phyloP scores from a whole-genome alignment of 805 yeast genomes.

The Tetrapisispora pingtungensis region DNA sequence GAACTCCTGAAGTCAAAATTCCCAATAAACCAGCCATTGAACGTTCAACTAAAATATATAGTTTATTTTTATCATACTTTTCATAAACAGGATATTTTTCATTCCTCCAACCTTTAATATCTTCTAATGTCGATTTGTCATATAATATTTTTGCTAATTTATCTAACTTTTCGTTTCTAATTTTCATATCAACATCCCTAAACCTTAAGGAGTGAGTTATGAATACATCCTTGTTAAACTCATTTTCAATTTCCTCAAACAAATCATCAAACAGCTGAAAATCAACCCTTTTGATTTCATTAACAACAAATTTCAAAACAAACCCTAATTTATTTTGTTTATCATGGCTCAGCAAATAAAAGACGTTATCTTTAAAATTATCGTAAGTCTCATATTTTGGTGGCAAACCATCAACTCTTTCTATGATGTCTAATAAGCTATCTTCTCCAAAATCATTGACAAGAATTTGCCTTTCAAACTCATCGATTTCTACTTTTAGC shows the following conservation, averaged over 20 bases:
- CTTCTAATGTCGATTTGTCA: slow-evolving; percentile 23
- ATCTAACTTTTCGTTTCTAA: slow-evolving; percentile 33
- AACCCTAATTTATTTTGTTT: slow-evolving; percentile 30
- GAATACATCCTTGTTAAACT: slow-evolving; percentile 1
- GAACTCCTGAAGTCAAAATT: slow-evolving; percentile 83
- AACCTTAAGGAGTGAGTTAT: slow-evolving; percentile 14
- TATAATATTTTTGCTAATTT: slow-evolving; percentile 36
- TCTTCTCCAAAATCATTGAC: slow-evolving; percentile 15
- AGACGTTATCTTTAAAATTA: slow-evolving; percentile 23
- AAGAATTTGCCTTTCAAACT: slow-evolving; percentile 12
- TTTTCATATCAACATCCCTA: slow-evolving; percentile 25
- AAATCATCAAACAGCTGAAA: slow-evolving; percentile 7
- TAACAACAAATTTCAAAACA: slow-evolving; percentile 29
- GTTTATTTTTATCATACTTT: slow-evolving; percentile 24
- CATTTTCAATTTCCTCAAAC: slow-evolving; percentile 21
- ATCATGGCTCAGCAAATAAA: slow-evolving; percentile 31
- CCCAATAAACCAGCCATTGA: slow-evolving; percentile 77
- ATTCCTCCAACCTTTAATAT: slow-evolving; percentile 68
- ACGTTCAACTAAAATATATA: slow-evolving; percentile 68
- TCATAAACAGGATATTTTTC: slow-evolving; percentile 70
- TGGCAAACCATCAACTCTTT: slow-evolving; percentile 24
- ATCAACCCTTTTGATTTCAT: slow-evolving; percentile 22
- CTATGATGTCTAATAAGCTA: slow-evolving; percentile 19
- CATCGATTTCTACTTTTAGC: not conserved
- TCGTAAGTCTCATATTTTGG: slow-evolving; percentile 10